These are phyloP conservation scores for Ustilago bromivora DNA, from an alignment of 1,284 basidiomycete species.

Conservation along the genomic window DNA sequence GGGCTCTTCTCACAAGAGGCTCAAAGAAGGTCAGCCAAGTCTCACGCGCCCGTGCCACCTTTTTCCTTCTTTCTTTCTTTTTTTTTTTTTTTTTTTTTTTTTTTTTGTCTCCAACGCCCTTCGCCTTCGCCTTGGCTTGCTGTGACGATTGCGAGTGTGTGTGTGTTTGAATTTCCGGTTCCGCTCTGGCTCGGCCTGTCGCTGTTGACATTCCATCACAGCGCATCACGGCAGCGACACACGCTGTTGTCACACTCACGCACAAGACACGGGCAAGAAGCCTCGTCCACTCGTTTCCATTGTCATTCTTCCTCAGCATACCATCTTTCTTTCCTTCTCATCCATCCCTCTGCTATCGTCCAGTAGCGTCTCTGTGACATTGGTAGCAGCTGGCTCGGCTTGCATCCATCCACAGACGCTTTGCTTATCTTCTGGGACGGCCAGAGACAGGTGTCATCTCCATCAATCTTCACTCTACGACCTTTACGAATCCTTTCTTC, in stretches of 20 bases:
- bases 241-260: constrained; percentile 2
- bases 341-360: background rate
- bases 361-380: constrained; percentile 1
- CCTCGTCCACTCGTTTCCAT: background rate
- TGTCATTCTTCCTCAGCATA: background rate
- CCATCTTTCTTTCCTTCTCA: background rate
- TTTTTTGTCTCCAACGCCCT: background rate
- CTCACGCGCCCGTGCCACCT: constrained; percentile 35
- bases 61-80: background rate
- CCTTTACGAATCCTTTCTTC: background rate
- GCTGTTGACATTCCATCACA: constrained; percentile 5
- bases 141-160: constrained; percentile 2
- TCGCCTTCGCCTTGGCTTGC: background rate
- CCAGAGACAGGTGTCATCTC: background rate
- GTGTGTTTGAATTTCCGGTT: constrained; percentile 6
- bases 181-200: constrained; percentile 5
- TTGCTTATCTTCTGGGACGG: background rate
- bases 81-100: too few relatives aligned
- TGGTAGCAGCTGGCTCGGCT: background rate
- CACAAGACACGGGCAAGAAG: constrained; percentile 1
- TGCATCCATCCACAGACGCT: constrained; percentile 1
- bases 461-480: constrained; percentile 5
- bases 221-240: background rate
- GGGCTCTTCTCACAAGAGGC: background rate
- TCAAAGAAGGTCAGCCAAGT: background rate